phyloP scores from a whole-genome alignment of 176 grass and related monocot species.

The Paspalum notatum region DNA sequence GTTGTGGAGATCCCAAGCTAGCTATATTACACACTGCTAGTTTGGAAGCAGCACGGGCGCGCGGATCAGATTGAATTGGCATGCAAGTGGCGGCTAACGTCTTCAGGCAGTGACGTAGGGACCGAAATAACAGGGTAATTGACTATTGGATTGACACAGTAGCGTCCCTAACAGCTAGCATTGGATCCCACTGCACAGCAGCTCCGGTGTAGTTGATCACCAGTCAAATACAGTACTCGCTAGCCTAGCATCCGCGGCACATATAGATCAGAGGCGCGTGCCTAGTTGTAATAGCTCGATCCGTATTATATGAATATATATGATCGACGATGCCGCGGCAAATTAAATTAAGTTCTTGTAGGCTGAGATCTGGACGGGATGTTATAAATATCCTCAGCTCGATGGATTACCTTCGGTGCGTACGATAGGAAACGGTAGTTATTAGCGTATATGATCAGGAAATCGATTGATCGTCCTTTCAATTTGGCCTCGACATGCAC shows the following conservation, averaged over 20 bases:
- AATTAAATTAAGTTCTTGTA: too few relatives aligned
- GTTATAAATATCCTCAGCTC: neutral
- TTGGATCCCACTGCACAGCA: neutral
- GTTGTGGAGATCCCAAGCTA: neutral
- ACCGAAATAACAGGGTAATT: neutral
- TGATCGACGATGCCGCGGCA: too few relatives aligned
- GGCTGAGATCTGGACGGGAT: too few relatives aligned
- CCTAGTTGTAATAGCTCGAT: neutral
- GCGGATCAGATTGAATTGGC: neutral
- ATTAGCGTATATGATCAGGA: too few relatives aligned
- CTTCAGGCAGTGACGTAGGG: neutral
- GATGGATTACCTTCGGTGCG: neutral
- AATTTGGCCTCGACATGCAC: too few relatives aligned
- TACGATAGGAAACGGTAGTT: too few relatives aligned
- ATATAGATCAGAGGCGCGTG: neutral
- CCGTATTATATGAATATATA: neutral
- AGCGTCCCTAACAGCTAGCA: neutral
- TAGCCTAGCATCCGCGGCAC: neutral
- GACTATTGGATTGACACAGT: neutral
- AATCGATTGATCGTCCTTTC: too few relatives aligned
- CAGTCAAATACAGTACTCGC: neutral
- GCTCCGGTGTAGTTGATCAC: neutral
- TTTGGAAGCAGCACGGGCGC: neutral
- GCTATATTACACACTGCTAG: neutral
- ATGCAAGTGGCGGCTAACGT: constrained; percentile 1